Conservation (phyloP, 2,329 filamentous ascomycete species). For the Claviceps digitariae region DNA sequence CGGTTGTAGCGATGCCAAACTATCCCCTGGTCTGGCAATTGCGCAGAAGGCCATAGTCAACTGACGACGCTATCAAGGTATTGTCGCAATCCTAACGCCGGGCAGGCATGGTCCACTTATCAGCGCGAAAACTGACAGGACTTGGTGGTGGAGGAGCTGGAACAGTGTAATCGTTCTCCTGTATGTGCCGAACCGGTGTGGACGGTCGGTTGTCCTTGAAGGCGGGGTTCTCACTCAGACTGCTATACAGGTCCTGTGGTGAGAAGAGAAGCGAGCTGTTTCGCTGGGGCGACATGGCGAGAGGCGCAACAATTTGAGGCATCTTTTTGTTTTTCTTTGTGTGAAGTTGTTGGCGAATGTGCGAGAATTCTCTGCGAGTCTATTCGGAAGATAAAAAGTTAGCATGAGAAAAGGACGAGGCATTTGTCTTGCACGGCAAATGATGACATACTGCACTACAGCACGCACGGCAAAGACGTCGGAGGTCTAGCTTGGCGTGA, state of each 20-base stretch:
- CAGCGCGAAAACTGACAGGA: slow-evolving; percentile 46
- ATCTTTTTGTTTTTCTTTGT: slow-evolving; percentile 10
- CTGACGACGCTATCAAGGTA: not conserved
- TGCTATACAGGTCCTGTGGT: slow-evolving; percentile 37
- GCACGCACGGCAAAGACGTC: not conserved
- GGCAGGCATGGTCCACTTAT: slow-evolving; percentile 14
- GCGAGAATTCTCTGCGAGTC: not conserved
- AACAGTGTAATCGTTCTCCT: slow-evolving; percentile 47
- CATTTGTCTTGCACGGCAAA: not conserved
- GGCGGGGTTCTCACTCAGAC: slow-evolving; percentile 37
- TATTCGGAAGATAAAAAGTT: not conserved
- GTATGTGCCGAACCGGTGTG: slow-evolving; percentile 36
- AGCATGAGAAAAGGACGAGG: not conserved
- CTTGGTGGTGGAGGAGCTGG: slow-evolving; percentile 53
- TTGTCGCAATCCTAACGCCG: not conserved
- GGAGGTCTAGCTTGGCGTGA: not conserved
- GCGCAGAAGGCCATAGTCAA: not conserved
- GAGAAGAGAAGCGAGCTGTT: slow-evolving; percentile 29
- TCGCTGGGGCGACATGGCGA: slow-evolving; percentile 34
- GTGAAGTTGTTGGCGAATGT: not conserved
- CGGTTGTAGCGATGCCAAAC: not conserved
- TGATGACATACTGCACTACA: not conserved
- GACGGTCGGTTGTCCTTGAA: slow-evolving; percentile 27
- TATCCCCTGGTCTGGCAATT: not conserved
- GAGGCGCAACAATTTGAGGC: slow-evolving; percentile 28